Base-by-base conservation (phyloP, 805 yeast species). In the Komagataella pseudopastoris region DNA sequence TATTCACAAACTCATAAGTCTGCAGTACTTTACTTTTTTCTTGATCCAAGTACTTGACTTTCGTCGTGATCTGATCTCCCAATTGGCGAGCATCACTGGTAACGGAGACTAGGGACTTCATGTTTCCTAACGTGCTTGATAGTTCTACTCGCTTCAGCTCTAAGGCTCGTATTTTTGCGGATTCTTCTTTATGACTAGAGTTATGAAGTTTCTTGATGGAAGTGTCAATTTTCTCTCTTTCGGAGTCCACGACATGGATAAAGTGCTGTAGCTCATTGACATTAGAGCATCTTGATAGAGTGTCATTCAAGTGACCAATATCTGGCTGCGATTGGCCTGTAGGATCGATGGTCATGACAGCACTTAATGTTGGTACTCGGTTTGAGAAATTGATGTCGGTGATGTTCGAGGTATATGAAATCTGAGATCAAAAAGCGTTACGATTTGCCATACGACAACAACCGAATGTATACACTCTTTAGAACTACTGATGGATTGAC, bases 31-130 rank as follows among this genome's bases (percentile, higher is more conserved):
- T 75, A 4, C 73, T 68, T 54, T 83, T 78, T 59, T 90, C 96
- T 45, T 69, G 69, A 62, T 88, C 96, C 45, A 87, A 69, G 2
- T 80, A 63, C 52, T 84, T 73, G 53, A 90, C 87, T 55, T 81
- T 78, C 46, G 76, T 76, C 1, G 95, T 84, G 50, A 90, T 77
- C 14, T 76, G 70, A 44, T 74, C 69, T 6, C 96, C 90, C 51
- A 82, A 68, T 48, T 75, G 75, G 49, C 85, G 80, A 0, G 95
- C 84, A 46, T 74, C 69, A 5, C 80, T 67, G 50, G 87, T 72
- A 23, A 78, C 70, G 36, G 71, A 66, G 30, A 77, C 72, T 52
- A 86, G 66, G 2, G 76, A 71, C 49, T 79, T 76, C 10, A 90
- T 83, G 46, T 71, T 71, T 22, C 74, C 65, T 51, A 83, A 68